A percentile compares a stretch with the other conserved stretches of the same genome.
Evolutionary conservation across 441 rosid species (phyloP).

Genomic region (Adansonia grandidieri): DNA sequence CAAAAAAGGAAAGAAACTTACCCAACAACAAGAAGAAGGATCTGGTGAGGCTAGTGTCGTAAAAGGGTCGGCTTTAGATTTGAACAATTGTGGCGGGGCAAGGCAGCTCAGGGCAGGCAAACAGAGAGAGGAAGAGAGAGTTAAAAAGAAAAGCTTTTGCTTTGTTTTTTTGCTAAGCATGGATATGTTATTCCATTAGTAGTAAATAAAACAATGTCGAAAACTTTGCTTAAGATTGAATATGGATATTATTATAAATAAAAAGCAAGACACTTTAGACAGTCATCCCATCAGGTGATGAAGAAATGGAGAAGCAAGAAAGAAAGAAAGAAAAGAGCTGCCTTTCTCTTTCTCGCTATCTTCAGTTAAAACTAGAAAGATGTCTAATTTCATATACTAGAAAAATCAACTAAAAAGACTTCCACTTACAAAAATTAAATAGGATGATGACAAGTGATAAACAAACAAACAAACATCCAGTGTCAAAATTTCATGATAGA

Average conservation of each 20-base stretch:
- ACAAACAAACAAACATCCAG: too few species aligned
- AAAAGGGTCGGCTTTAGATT: conserved; percentile 30
- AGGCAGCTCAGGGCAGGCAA: conserved; percentile 11
- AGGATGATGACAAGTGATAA: too few species aligned
- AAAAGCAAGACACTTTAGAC: background rate
- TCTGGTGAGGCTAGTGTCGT: conserved; percentile 21
- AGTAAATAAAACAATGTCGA: background rate
- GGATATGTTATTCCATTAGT: background rate
- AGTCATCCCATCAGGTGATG: background rate
- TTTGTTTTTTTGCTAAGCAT: background rate
- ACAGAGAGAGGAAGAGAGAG: background rate
- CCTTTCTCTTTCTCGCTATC: conserved; percentile 17
- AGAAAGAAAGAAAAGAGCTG: conserved; percentile 38
- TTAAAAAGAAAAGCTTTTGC: conserved; percentile 19
- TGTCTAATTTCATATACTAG: background rate
- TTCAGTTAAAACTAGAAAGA: conserved; percentile 36
- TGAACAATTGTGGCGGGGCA: conserved; percentile 6
- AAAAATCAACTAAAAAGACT: background rate
- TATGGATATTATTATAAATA: background rate
- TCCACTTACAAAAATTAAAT: background rate
- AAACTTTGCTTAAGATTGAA: background rate
- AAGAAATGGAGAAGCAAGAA: conserved; percentile 21
- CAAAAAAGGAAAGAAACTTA: conserved; percentile 2
- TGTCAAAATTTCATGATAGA: background rate
- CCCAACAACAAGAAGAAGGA: conserved; percentile 19